A percentile compares a stretch with the other conserved stretches of the same genome.
Conservation (phyloP, 768 basidiomycete genomes). For the Russula emetica region DNA sequence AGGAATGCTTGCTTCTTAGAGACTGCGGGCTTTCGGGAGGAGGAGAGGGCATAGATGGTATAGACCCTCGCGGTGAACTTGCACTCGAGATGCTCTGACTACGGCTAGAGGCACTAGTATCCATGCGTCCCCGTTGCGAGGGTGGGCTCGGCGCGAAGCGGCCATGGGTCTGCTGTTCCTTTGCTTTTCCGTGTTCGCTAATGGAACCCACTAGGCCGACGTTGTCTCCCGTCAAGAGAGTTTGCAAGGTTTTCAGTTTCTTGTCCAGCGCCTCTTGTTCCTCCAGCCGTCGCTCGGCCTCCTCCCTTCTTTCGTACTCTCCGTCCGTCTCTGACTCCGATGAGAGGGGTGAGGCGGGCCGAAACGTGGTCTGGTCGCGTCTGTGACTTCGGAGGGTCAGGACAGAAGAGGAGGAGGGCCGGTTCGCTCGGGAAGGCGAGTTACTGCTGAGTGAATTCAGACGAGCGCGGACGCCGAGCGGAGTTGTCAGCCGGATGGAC, state of each 20-base stretch:
- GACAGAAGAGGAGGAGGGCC: slow-evolving; percentile 63
- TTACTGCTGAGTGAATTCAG: slow-evolving; percentile 62
- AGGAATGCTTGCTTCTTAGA: slow-evolving; percentile 27
- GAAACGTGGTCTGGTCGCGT: slow-evolving; percentile 22
- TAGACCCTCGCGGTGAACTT: slow-evolving; percentile 71
- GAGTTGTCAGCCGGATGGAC: slow-evolving; percentile 48
- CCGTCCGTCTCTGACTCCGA: slow-evolving; percentile 44
- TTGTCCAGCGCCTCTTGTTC: slow-evolving; percentile 62
- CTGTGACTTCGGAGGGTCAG: slow-evolving; percentile 48
- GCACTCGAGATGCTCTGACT: slow-evolving; percentile 73
- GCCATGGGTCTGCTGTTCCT: slow-evolving; percentile 29
- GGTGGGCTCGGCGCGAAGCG: slow-evolving; percentile 39
- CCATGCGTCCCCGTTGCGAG: slow-evolving; percentile 39
- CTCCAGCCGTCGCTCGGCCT: slow-evolving; percentile 61
- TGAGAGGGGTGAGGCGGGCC: slow-evolving; percentile 28
- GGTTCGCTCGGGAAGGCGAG: slow-evolving; percentile 41
- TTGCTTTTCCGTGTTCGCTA: slow-evolving; percentile 19
- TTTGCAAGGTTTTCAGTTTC: slow-evolving; percentile 65
- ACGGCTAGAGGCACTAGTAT: slow-evolving; percentile 33
- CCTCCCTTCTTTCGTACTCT: slow-evolving; percentile 57
- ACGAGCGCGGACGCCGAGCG: slow-evolving; percentile 64
- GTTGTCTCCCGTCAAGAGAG: slow-evolving; percentile 67
- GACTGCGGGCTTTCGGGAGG: slow-evolving; percentile 49
- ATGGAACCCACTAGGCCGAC: slow-evolving; percentile 58
- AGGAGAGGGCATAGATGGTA: slow-evolving; percentile 77